Evolutionary conservation across 2,329 filamentous ascomycete genomes (phyloP).

Genomic region (Neoarthrinium moseri): DNA sequence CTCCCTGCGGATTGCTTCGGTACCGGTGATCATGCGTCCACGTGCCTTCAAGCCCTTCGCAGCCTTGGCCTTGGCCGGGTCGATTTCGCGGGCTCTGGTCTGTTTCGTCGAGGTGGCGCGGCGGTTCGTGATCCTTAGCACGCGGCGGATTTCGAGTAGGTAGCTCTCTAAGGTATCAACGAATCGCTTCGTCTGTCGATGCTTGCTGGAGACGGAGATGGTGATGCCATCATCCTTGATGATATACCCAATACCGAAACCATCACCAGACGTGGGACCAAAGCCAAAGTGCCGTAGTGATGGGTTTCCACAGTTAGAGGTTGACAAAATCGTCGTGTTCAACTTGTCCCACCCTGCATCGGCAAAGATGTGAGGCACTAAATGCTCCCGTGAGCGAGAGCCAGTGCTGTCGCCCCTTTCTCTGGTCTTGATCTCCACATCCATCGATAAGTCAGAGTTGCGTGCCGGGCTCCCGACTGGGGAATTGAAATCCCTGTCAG

Average conservation of each 20-base stretch:
- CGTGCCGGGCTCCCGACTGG: conserved; percentile 52
- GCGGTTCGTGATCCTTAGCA: conserved; percentile 68
- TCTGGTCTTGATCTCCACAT: conserved; percentile 33
- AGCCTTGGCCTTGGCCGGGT: conserved; percentile 34
- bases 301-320: conserved; percentile 98
- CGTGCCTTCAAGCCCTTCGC: conserved; percentile 63
- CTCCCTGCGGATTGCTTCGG: conserved; percentile 40
- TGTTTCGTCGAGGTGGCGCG: conserved; percentile 39
- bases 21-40: conserved; percentile 68
- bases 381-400: conserved; percentile 42
- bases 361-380: conserved; percentile 77
- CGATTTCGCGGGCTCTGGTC: conserved; percentile 54
- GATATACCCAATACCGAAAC: conserved; percentile 97
- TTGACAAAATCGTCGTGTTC: conserved; percentile 91
- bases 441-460: conserved; percentile 47
- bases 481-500: conserved; percentile 43
- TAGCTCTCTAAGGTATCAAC: conserved; percentile 89
- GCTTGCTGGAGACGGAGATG: conserved; percentile 91
- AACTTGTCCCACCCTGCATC: conserved; percentile 92
- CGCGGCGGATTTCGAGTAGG: conserved; percentile 82
- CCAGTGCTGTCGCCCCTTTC: conserved; percentile 55
- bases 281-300: conserved; percentile 95
- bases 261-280: conserved; percentile 88
- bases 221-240: conserved; percentile 93
- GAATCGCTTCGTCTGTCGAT: conserved; percentile 87